These are phyloP conservation scores for Claviceps citrina DNA, from an alignment of 2,329 filamentous ascomycete genomes.

Conservation along the genomic window DNA sequence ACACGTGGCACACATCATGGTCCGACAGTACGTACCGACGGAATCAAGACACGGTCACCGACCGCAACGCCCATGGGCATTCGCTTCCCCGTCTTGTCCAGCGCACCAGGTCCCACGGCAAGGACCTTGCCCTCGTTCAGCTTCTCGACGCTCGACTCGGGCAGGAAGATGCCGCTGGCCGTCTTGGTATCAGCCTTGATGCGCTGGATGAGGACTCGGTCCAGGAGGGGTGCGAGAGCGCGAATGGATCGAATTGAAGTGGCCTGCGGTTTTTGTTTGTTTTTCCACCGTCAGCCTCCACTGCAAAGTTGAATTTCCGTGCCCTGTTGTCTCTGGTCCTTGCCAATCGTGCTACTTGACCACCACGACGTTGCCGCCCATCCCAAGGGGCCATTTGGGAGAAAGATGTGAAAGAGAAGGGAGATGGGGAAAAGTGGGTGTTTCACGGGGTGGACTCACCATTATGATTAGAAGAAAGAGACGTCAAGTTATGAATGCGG, in stretches of 20 bases:
- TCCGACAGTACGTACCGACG: no score
- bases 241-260: constrained; percentile 88
- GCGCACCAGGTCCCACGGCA: constrained; percentile 76
- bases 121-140: constrained; percentile 95
- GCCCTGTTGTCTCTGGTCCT: no score
- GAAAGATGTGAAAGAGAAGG: no score
- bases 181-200: constrained; percentile 96
- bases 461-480: constrained; percentile 16
- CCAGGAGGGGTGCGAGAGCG: constrained; percentile 83
- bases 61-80: constrained; percentile 66
- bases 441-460: no score
- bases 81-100: constrained; percentile 82
- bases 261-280: constrained; percentile 26
- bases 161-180: constrained; percentile 90
- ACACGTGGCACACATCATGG: no score
- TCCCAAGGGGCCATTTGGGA: no score
- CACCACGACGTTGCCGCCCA: no score
- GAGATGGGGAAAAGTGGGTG: no score
- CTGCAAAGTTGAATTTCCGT: no score
- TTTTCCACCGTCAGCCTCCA: not conserved
- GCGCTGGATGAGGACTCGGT: constrained; percentile 96
- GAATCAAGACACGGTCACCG: constrained; percentile 91
- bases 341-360: no score
- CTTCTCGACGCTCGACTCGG: constrained; percentile 93
- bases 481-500: no score